Percentiles rank a stretch among this genome's conserved stretches.
These are phyloP conservation scores for Ensete glaucum DNA, from an alignment of 176 grass and related monocot genomes.

Conservation along the genomic window DNA sequence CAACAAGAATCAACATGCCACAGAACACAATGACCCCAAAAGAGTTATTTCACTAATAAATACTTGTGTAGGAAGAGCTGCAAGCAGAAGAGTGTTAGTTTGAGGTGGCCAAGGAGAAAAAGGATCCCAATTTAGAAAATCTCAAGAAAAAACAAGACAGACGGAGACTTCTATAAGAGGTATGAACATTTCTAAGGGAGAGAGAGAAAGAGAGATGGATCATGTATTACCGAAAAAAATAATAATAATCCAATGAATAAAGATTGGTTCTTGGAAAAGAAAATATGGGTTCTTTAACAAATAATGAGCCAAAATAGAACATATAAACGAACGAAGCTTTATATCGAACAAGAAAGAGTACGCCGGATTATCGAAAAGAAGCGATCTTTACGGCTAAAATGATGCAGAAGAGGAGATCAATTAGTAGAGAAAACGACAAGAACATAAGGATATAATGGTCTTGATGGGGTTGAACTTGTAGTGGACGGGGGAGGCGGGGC, in stretches of 20 bases:
- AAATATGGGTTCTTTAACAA: not conserved
- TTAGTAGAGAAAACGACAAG: not conserved
- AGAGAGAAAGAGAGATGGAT: too few relatives aligned
- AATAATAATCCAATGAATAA: not conserved
- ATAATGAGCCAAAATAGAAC: not conserved
- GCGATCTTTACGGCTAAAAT: slow-evolving; percentile 4
- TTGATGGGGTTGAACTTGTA: slow-evolving; percentile 98
- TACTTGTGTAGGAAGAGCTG: too few relatives aligned
- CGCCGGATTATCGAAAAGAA: not conserved
- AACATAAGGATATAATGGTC: slow-evolving; percentile 85
- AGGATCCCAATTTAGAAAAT: too few relatives aligned
- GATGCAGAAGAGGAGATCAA: not conserved
- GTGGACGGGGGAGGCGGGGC: slow-evolving; percentile 85
- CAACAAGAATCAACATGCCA: too few relatives aligned
- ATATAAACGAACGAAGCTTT: not conserved
- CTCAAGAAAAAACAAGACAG: too few relatives aligned
- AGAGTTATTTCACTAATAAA: too few relatives aligned
- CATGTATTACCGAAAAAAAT: too few relatives aligned
- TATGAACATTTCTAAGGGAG: too few relatives aligned
- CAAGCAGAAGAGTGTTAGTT: too few relatives aligned
- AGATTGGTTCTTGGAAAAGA: not conserved
- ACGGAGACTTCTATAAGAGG: too few relatives aligned
- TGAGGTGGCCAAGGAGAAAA: too few relatives aligned
- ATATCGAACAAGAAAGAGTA: not conserved
- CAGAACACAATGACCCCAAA: too few relatives aligned